Percentiles rank a stretch among this genome's conserved stretches.
phyloP scores from a whole-genome alignment of 257 asterid species.

The Solanum boliviense region DNA sequence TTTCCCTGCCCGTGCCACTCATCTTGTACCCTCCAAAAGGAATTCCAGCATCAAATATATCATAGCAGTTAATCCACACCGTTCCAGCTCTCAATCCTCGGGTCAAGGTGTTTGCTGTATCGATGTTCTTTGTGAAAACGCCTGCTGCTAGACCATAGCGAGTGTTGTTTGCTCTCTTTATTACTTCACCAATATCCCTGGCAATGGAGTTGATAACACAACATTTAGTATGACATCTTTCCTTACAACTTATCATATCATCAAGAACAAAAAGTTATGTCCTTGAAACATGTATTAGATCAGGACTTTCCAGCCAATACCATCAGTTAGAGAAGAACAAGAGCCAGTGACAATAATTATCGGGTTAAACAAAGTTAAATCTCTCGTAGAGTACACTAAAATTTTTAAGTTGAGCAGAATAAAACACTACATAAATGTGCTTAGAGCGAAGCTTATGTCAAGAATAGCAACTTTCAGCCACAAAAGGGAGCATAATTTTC shows the following conservation, averaged over 20 bases:
- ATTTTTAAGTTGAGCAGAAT: background rate
- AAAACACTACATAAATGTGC: background rate
- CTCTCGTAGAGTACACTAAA: background rate
- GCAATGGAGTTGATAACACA: background rate
- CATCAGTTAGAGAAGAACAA: background rate
- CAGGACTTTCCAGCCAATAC: background rate
- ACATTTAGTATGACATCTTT: background rate
- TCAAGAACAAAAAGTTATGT: background rate
- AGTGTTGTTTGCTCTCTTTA: constrained; percentile 52
- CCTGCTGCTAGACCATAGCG: constrained; percentile 80
- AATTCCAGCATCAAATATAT: constrained; percentile 54
- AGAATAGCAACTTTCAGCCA: background rate
- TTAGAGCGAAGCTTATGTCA: background rate
- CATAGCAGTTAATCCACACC: constrained; percentile 67
- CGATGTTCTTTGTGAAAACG: constrained; percentile 43
- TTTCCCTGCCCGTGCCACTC: constrained; percentile 81
- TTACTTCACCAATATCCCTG: constrained; percentile 60
- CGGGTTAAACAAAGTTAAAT: background rate
- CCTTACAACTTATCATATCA: background rate
- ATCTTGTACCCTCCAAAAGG: constrained; percentile 88
- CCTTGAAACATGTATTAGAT: background rate
- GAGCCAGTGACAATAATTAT: background rate
- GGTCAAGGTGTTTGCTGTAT: constrained; percentile 58
- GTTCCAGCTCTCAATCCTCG: constrained; percentile 65
- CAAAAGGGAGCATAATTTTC: background rate